Evolutionary conservation across 2,329 filamentous ascomycete species (phyloP), one percentile per base, ranked within the genome.

Genomic region (Colletotrichum limetticola): DNA sequence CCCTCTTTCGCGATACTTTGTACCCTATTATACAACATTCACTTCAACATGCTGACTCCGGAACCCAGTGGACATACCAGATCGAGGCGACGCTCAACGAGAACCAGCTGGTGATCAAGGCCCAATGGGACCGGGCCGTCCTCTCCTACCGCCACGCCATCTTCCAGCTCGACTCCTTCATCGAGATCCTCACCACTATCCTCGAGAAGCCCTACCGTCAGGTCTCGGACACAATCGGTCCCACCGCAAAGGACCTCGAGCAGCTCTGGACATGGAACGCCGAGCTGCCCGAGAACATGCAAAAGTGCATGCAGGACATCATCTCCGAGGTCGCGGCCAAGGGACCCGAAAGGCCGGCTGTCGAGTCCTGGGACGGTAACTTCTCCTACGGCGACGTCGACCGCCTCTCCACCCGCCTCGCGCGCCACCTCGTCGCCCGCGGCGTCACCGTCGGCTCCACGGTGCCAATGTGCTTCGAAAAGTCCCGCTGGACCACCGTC

Each of bases 401-500:
- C 46, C 74, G 76, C 1, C 78, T 84, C 14, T 86, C 87, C 1
- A 83, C 82, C 32, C 76, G 76, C 1, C 79, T 88, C 8, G 86
- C 86, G 3, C 76, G 76, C 5, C 79, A 84, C 68, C 80, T 88
- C 1, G 73, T 78, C 16, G 76, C 77, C 12, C 75, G 77, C n/a
- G 85, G 85, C 19, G 79, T 85, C 49, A 75, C 70, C 2, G 67
- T 80, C 12, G 86, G 85, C n/a, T 81, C 79, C 52, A 82, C 81
- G 11, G 83, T 88, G n/a, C 85, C 86, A 3, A 79, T 88, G n/a
- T 86, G 85, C 75, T 87, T 88, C 71, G 85, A 87, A 75, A 87
- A 87, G 76, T 86, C 85, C 35, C 79, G 79, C 74, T 87, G 84
- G 85, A 83, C 86, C 5, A 79, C 83, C 8, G 80, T 87, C 26